Evolutionary conservation across 2,329 filamentous ascomycete genomes (phyloP).

Genomic region (Aspergillus viridinutans): DNA sequence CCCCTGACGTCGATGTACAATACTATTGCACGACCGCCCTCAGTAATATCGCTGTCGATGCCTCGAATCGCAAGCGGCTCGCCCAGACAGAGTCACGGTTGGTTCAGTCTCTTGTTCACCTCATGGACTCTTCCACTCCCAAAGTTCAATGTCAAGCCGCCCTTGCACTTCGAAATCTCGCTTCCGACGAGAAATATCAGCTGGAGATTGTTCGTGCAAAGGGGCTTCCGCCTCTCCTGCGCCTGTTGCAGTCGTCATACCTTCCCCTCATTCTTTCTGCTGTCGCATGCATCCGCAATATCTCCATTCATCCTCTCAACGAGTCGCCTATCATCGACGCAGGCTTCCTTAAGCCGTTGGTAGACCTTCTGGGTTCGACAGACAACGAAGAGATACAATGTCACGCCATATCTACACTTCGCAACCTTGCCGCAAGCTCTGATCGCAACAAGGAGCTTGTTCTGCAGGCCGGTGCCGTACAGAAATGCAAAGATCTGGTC

Average conservation of each 20-base stretch:
- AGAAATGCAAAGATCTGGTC: conserved; percentile 97
- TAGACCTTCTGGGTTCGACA: conserved; percentile 88
- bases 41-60: conserved; percentile 96
- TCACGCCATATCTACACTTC: conserved; percentile 92
- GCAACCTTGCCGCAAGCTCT: conserved; percentile 92
- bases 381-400: conserved; percentile 99
- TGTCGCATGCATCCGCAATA: conserved; percentile 97
- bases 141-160: conserved; percentile 98
- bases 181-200: conserved; percentile 98
- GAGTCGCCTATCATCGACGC: conserved; percentile 98
- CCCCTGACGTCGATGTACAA: conserved; percentile 92
- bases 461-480: conserved; percentile 89
- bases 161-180: conserved; percentile 86
- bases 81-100: conserved; percentile 86
- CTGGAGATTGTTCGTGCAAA: conserved; percentile 91
- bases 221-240: conserved; percentile 78
- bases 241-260: conserved; percentile 90
- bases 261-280: conserved; percentile 93
- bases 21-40: conserved; percentile 99
- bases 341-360: conserved; percentile 87
- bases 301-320: conserved; percentile 95
- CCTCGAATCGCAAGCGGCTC: conserved; percentile 83
- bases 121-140: conserved; percentile 96
- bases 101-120: conserved; percentile 86
- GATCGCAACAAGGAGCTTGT: conserved; percentile 98